These are phyloP conservation scores for Rhizopus arrhizus DNA, from an alignment of 371 early-diverging fungal genomes.

Conservation along the genomic window DNA sequence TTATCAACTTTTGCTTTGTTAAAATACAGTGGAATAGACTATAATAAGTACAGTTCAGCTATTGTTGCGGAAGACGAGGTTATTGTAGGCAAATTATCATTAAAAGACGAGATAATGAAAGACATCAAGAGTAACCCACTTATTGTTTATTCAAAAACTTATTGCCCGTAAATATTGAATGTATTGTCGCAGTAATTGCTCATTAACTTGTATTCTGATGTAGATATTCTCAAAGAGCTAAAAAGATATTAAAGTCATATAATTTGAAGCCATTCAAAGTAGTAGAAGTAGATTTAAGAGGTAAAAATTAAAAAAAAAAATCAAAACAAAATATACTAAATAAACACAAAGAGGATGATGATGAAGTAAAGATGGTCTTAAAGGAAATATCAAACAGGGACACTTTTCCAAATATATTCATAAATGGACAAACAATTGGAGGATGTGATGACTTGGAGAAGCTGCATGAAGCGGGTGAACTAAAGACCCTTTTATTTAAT, in stretches of 20 bases:
- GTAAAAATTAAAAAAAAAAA: slow-evolving; percentile 15
- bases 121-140: slow-evolving; percentile 17
- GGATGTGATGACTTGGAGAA: slow-evolving; percentile 34
- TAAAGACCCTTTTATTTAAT: slow-evolving; percentile 17
- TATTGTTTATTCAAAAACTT: slow-evolving; percentile 34
- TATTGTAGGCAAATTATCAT: background rate
- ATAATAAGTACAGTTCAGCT: background rate
- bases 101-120: slow-evolving; percentile 23
- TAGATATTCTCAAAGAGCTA: slow-evolving; percentile 34
- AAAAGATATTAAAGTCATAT: slow-evolving; percentile 21
- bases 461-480: slow-evolving; percentile 31
- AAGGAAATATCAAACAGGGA: slow-evolving; percentile 31
- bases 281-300: slow-evolving; percentile 36
- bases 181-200: too few relatives aligned
- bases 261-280: slow-evolving; percentile 21
- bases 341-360: slow-evolving; percentile 28
- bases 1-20: slow-evolving; percentile 15
- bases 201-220: background rate
- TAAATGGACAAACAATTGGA: slow-evolving; percentile 33
- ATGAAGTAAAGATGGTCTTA: slow-evolving; percentile 31
- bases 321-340: background rate
- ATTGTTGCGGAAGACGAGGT: slow-evolving; percentile 2
- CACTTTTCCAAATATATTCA: slow-evolving; percentile 43
- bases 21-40: slow-evolving; percentile 6
- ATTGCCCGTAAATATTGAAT: slow-evolving; percentile 29